phyloP scores from a whole-genome alignment of 2,329 filamentous ascomycete genomes.

The Diaporthe destruens region DNA sequence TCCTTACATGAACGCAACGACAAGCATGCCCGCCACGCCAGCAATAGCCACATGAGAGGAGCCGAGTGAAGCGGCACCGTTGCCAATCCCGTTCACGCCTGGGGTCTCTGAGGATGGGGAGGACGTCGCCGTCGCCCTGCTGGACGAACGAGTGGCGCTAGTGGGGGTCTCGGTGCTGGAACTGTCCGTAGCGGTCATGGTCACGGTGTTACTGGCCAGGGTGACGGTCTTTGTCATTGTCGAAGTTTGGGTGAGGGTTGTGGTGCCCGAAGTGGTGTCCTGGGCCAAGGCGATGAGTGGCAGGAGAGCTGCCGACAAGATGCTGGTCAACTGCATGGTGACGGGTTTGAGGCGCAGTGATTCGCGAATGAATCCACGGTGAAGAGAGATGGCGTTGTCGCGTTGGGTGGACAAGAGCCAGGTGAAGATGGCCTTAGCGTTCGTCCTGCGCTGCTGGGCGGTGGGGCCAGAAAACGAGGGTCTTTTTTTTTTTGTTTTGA shows the following conservation, averaged over 20 bases:
- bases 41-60: conserved; percentile 60
- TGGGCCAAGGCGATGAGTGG: conserved; percentile 66
- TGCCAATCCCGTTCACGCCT: conserved; percentile 50
- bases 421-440: background rate
- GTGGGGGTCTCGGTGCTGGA: conserved; percentile 45
- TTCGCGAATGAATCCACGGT: conserved; percentile 39
- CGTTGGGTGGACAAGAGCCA: conserved; percentile 13
- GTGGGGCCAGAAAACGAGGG: background rate
- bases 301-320: conserved; percentile 63
- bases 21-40: conserved; percentile 64
- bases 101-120: conserved; percentile 50
- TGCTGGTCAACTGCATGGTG: conserved; percentile 58
- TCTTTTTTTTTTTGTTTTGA: conserved; percentile 30
- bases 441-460: conserved; percentile 23
- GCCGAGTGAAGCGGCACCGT: conserved; percentile 56
- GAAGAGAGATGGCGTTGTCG: conserved; percentile 22
- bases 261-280: conserved; percentile 56
- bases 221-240: conserved; percentile 63
- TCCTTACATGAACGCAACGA: conserved; percentile 64
- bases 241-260: conserved; percentile 64
- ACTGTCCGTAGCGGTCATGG: conserved; percentile 37
- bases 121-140: conserved; percentile 42
- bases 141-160: conserved; percentile 35
- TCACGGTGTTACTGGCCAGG: conserved; percentile 53
- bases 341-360: conserved; percentile 18